Percentiles rank a stretch among this genome's conserved stretches.
Evolutionary conservation across 768 basidiomycete genomes (phyloP).

Genomic region (Psilocybe cyanescens): DNA sequence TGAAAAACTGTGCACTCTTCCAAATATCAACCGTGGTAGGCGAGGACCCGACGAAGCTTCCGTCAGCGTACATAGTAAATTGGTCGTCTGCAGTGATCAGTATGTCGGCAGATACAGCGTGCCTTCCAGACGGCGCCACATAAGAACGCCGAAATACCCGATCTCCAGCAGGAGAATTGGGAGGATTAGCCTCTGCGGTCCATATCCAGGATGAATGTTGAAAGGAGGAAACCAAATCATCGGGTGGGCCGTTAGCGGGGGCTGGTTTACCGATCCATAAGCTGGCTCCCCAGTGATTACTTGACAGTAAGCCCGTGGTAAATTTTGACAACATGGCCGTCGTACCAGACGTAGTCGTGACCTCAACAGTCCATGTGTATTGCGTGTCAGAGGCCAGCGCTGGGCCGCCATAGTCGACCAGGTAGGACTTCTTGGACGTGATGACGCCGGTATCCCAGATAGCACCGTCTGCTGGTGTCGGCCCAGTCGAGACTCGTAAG

Average conservation of each 20-base stretch:
- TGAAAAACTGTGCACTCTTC: constrained; percentile 29
- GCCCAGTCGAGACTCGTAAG: constrained; percentile 23
- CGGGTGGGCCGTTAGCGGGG: constrained; percentile 15
- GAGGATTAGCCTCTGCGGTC: constrained; percentile 25
- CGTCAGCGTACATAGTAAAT: constrained; percentile 33
- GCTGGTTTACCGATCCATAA: constrained; percentile 31
- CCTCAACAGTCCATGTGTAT: constrained; percentile 30
- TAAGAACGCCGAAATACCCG: constrained; percentile 35
- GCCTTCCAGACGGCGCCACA: constrained; percentile 26
- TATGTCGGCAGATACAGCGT: constrained; percentile 21
- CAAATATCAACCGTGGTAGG: constrained; percentile 27
- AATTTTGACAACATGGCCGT: constrained; percentile 27
- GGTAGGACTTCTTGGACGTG: constrained; percentile 23
- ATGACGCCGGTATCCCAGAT: constrained; percentile 30
- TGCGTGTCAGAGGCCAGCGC: constrained; percentile 26
- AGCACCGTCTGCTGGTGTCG: constrained; percentile 18
- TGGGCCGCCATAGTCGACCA: constrained; percentile 29
- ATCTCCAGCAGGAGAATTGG: constrained; percentile 25
- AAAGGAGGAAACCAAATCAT: constrained; percentile 23
- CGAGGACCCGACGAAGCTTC: constrained; percentile 24
- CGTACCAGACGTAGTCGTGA: constrained; percentile 22
- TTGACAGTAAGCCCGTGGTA: constrained; percentile 29
- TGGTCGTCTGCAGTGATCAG: constrained; percentile 31
- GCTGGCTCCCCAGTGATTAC: constrained; percentile 28
- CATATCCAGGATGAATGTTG: constrained; percentile 31